These are phyloP conservation scores for Cyberlindnera mrakii DNA, from an alignment of 805 yeast species.

Conservation along the genomic window DNA sequence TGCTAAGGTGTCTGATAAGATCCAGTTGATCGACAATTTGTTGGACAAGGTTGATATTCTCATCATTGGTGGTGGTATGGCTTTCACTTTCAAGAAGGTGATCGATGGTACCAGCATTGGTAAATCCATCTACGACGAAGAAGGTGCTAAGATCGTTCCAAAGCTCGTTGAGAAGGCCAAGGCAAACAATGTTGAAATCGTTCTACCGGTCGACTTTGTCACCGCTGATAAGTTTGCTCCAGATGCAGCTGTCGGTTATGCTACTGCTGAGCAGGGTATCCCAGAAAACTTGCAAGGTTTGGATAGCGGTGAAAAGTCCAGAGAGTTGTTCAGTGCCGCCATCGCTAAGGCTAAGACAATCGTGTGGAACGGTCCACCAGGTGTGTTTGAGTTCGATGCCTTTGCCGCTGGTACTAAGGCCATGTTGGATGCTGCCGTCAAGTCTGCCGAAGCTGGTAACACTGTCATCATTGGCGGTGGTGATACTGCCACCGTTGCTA, in stretches of 20 bases:
- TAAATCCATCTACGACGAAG: constrained; percentile 85
- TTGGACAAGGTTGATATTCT: constrained; percentile 92
- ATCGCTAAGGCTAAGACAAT: constrained; percentile 94
- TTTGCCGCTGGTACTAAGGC: constrained; percentile 91
- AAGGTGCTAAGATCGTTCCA: constrained; percentile 94
- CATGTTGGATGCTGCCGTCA: constrained; percentile 81
- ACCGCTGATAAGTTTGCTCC: constrained; percentile 92
- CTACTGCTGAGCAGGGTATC: constrained; percentile 86
- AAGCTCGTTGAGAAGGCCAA: constrained; percentile 92
- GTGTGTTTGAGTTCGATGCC: constrained; percentile 95
- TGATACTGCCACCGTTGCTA: constrained; percentile 98
- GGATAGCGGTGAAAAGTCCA: constrained; percentile 90
- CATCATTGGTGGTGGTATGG: constrained; percentile 99
- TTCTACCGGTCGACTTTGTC: constrained; percentile 92
- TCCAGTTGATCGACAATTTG: constrained; percentile 94
- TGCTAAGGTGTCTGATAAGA: constrained; percentile 98
- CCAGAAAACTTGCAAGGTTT: constrained; percentile 95
- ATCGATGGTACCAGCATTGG: constrained; percentile 83
- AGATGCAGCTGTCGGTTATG: constrained; percentile 81
- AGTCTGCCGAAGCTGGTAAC: constrained; percentile 80
- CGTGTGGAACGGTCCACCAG: constrained; percentile 99
- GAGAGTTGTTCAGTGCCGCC: constrained; percentile 71
- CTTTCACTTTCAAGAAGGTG: constrained; percentile 97
- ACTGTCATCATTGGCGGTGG: constrained; percentile 97
- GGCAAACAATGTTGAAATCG: constrained; percentile 88